Base-by-base conservation (phyloP, 75 land plant genomes). In the Picea sitchensis region DNA sequence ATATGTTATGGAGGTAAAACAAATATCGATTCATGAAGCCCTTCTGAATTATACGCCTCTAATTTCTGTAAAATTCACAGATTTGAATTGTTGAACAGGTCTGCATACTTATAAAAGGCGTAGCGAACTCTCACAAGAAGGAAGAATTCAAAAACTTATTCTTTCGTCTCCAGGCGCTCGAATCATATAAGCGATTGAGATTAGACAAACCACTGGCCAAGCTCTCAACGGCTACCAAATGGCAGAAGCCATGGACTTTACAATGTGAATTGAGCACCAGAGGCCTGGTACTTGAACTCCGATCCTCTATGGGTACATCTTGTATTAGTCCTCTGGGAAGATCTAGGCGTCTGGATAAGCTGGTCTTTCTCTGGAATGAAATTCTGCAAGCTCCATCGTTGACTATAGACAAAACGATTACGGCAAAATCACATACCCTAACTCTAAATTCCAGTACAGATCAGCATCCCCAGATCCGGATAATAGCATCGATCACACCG, bases 261-360 rank as follows among this genome's bases (percentile, higher is more conserved):
- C 95, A 83, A 60, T 89, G 92, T 78, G 98, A 95, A 65, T 84
- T 89, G 34, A 91, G 88, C 47, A 93, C 94, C 15, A 79, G 77
- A 78, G 98, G 96, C 31, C 31, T 90, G 9, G 61, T 61, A 8
- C 47, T 95, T 8, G 96, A 92, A 80, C 79, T 90, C 26, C 88
- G 92, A 21, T 23, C 9, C 64, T 75, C 58, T 12, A 76, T 32
- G 12, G 86, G 84, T 17, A 57, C 71, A 65, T 59, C 69, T 44
- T 85, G 87, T 13, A 72, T 86, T 67, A 54, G 65, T 18, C 87
- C 92, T 15, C 76, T 88, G 21, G 75, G 71, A 47, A 62, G 64
- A 62, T 87, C 84, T 64, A 86, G 71, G 30, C 44, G 74, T 59
- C 60, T 81, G 30, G 82, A 75, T 0, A 76, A 74, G 2, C 47